These are phyloP conservation scores for Neurospora africana DNA, from an alignment of 495 filamentous ascomycete genomes.

Conservation along the genomic window DNA sequence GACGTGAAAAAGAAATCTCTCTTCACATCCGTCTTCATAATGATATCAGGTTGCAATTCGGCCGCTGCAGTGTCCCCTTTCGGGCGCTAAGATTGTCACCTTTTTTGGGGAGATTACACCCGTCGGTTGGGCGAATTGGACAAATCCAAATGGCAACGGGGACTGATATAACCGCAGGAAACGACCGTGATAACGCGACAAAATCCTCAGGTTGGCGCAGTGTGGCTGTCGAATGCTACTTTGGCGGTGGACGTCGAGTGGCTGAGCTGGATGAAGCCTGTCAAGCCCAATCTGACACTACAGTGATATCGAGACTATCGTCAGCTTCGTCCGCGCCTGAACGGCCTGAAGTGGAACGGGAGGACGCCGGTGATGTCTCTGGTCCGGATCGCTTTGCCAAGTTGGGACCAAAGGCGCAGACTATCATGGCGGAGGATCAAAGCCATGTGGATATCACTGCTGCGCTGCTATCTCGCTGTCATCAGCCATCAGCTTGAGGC, in stretches of 20 bases:
- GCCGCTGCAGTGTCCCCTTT: neutral
- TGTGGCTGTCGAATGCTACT: neutral
- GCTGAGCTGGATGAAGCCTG: neutral
- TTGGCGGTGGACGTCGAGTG: neutral
- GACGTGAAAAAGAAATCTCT: neutral
- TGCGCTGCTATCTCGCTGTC: neutral
- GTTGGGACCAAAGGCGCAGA: neutral
- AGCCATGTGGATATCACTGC: neutral
- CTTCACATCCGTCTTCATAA: neutral
- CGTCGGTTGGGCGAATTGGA: neutral
- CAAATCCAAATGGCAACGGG: neutral
- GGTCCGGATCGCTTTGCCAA: neutral
- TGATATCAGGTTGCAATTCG: neutral
- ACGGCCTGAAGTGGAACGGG: neutral
- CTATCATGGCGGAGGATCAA: neutral
- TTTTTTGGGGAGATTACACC: neutral
- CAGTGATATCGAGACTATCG: neutral
- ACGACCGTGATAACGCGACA: neutral
- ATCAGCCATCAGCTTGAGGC: neutral
- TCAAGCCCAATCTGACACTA: neutral
- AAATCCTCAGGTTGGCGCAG: neutral
- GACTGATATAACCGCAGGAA: neutral
- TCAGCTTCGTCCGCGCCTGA: neutral
- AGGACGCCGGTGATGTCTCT: neutral
- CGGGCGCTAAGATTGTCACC: neutral